These are phyloP conservation scores for Colletotrichum gigasporum DNA, from an alignment of 2,329 filamentous ascomycete species.

Conservation along the genomic window DNA sequence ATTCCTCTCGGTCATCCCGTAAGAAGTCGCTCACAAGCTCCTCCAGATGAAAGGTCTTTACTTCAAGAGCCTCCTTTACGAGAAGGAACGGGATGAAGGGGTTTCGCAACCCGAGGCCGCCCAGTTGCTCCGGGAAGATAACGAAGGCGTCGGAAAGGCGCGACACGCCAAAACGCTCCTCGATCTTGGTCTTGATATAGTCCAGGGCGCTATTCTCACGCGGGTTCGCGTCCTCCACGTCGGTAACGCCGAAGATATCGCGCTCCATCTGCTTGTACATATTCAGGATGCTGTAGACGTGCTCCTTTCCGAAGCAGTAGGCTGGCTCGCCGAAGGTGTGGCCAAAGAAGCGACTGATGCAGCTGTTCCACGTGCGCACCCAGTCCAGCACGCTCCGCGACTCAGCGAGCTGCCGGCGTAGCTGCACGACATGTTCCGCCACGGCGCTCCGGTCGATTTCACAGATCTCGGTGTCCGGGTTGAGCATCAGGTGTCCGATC, in stretches of 20 bases:
- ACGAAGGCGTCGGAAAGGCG: constrained; percentile 56
- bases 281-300: constrained; percentile 52
- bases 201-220: constrained; percentile 36
- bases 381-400: constrained; percentile 55
- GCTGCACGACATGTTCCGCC: constrained; percentile 61
- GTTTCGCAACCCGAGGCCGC: constrained; percentile 56
- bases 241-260: constrained; percentile 43
- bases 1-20: neutral
- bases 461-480: constrained; percentile 55
- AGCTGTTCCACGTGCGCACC: constrained; percentile 57
- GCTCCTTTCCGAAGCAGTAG: constrained; percentile 54
- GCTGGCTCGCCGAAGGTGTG: constrained; percentile 56
- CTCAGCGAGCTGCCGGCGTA: constrained; percentile 62
- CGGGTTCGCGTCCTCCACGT: constrained; percentile 13
- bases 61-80: constrained; percentile 39
- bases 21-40: neutral
- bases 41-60: neutral
- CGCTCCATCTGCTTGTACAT: constrained; percentile 52
- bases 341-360: constrained; percentile 55
- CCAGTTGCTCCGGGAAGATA: constrained; percentile 54
- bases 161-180: constrained; percentile 44
- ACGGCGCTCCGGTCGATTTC: constrained; percentile 63
- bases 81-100: constrained; percentile 54
- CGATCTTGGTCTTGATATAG: constrained; percentile 42
- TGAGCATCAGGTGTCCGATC: constrained; percentile 65